Evolutionary conservation across 2,329 filamentous ascomycete species (phyloP).

Genomic region (Scedosporium minutisporum): DNA sequence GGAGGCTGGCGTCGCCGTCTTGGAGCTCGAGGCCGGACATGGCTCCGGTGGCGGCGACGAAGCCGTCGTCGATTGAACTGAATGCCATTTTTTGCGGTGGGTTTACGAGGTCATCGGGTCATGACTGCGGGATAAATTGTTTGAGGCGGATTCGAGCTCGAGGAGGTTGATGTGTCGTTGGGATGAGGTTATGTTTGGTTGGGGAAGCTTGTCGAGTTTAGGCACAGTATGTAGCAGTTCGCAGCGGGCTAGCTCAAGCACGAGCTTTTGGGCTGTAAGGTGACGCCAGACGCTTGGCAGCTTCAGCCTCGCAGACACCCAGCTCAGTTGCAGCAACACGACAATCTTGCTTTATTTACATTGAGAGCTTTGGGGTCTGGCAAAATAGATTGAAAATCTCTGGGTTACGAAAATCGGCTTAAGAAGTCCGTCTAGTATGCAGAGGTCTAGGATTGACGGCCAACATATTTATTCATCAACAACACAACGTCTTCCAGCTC

Average conservation of each 20-base stretch:
- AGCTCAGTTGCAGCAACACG: not conserved
- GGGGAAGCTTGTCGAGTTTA: not conserved
- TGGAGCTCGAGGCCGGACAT: constrained; percentile 34
- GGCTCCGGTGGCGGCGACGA: constrained; percentile 54
- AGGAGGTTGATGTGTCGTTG: not conserved
- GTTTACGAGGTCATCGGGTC: not conserved
- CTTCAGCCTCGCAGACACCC: not conserved
- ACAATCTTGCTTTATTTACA: not conserved
- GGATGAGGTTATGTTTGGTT: not conserved
- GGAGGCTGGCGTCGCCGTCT: constrained; percentile 52
- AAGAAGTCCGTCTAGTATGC: no score
- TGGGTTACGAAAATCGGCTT: no score
- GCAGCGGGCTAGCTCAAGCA: not conserved
- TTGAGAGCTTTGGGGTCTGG: not conserved
- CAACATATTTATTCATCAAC: no score
- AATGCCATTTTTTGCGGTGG: constrained; percentile 48
- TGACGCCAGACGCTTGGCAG: not conserved
- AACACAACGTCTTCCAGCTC: no score
- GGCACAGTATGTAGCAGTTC: not conserved
- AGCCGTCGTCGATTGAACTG: constrained; percentile 56
- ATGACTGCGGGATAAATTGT: not conserved
- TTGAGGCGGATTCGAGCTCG: not conserved
- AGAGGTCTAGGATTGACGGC: no score
- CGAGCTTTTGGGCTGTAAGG: not conserved
- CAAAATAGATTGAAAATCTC: no score